Evolutionary conservation across 2,329 filamentous ascomycete genomes (phyloP), one percentile per base, ranked within the genome.

Genomic region (Aspergillus bombycis): DNA sequence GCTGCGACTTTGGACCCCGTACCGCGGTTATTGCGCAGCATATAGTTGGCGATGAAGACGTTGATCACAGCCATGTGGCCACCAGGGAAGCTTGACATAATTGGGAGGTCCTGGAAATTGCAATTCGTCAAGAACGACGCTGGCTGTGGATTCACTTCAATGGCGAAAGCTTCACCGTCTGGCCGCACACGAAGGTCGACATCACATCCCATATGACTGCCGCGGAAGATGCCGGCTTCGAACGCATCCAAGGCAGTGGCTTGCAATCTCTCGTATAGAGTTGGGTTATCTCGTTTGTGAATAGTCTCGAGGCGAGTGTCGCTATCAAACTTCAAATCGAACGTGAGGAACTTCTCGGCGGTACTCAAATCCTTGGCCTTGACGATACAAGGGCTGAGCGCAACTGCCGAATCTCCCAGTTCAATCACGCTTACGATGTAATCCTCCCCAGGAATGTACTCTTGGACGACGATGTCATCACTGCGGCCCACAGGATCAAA

Each of bases 71-170:
- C 69, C 23, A 46, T 41, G 30, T 71, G 64, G 11, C 65, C 56
- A 11, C 70, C 70, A 4, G 68, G 70, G 26, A 71, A 65, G 12
- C 62, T 59, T 30, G 61, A 32, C 19, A 56, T 52, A 32, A 68
- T 62, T 21, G 65, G 48, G 5, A 56, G 46, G 41, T 71, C 70
- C 36, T 66, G 62, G 16, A 67, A 66, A 9, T 66, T 52, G 7
- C 61, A 54, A 21, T 57, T 58, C 1, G 66, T 65, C 46, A 68
- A 62, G 41, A 72, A 72, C 5, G 63, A 64, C 1, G 65, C 66
- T 19, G 70, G 70, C 60, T 66, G 63, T 1, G 70, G 69, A 55
- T 72, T 68, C 21, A 71, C 70, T 48, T 72, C 70, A 32, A 72
- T 70, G 1, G 61, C 69, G 57, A 68, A 67, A 10, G 61, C 62